These are phyloP conservation scores for Rubia yunnanensis DNA, from an alignment of 257 asterid genomes.

Conservation along the genomic window DNA sequence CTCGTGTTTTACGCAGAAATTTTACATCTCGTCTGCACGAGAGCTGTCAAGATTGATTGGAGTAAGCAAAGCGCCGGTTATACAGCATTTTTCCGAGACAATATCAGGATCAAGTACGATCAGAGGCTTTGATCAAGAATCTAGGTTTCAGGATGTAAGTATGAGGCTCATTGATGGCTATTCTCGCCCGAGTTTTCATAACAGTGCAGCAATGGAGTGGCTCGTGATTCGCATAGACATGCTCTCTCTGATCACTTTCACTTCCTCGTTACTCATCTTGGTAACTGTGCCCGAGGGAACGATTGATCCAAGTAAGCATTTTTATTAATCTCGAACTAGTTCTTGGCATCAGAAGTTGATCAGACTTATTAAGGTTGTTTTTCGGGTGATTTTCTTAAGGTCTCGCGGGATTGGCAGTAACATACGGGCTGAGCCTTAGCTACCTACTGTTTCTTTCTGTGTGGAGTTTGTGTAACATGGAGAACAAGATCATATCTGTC, in stretches of 20 bases:
- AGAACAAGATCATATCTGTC: conserved; percentile 74
- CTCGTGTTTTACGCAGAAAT: conserved; percentile 29
- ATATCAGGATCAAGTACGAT: conserved; percentile 81
- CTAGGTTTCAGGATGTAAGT: conserved; percentile 52
- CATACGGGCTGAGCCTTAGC: conserved; percentile 73
- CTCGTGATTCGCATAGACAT: conserved; percentile 68
- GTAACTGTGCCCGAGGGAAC: conserved; percentile 65
- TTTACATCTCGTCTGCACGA: conserved; percentile 77
- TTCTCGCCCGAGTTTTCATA: conserved; percentile 68
- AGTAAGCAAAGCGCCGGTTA: conserved; percentile 79
- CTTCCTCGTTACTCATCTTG: conserved; percentile 54
- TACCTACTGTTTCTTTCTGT: conserved; percentile 49
- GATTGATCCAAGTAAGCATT: conserved; percentile 66
- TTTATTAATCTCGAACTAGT: not conserved
- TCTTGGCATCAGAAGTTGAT: not conserved
- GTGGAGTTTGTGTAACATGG: conserved; percentile 63
- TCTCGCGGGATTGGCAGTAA: conserved; percentile 80
- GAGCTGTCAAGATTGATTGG: conserved; percentile 79
- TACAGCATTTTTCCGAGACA: conserved; percentile 90
- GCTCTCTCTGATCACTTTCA: conserved; percentile 65
- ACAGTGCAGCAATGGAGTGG: conserved; percentile 82
- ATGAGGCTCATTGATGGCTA: conserved; percentile 73
- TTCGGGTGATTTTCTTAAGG: conserved; percentile 33
- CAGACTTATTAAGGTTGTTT: not conserved
- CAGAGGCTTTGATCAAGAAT: conserved; percentile 66